Conservation (phyloP, 495 filamentous ascomycete genomes). For the Sabuloglossum arenarium region DNA sequence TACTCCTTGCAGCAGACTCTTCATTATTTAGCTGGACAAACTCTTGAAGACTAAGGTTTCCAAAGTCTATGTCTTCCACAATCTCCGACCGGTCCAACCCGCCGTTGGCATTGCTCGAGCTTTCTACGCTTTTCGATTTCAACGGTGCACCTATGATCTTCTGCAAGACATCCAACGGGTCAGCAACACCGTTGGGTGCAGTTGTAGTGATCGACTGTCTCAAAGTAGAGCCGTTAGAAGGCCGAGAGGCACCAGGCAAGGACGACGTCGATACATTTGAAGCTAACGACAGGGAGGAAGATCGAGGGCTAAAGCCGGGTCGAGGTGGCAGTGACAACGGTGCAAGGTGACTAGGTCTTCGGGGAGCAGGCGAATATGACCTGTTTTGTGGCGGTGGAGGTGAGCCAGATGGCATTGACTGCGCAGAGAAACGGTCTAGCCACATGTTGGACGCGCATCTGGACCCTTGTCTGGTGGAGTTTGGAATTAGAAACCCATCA, state of each 20-base stretch:
- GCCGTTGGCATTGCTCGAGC: neutral
- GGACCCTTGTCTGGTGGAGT: neutral
- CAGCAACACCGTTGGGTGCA: slow-evolving; percentile 31
- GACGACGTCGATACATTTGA: slow-evolving; percentile 53
- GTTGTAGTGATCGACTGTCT: slow-evolving; percentile 30
- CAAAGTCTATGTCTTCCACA: slow-evolving; percentile 57
- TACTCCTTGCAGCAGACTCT: slow-evolving; percentile 17
- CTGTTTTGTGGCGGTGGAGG: slow-evolving; percentile 35
- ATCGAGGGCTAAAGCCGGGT: slow-evolving; percentile 37
- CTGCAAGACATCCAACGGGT: slow-evolving; percentile 55
- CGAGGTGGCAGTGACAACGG: slow-evolving; percentile 33
- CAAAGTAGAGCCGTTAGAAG: slow-evolving; percentile 42
- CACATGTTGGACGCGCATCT: slow-evolving; percentile 34
- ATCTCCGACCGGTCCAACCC: slow-evolving; percentile 22
- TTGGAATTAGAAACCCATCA: neutral
- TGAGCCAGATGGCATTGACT: slow-evolving; percentile 41
- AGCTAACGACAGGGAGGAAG: slow-evolving; percentile 41
- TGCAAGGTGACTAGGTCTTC: slow-evolving; percentile 35
- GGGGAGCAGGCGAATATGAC: slow-evolving; percentile 48
- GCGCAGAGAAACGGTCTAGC: slow-evolving; percentile 67
- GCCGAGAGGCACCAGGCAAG: slow-evolving; percentile 35
- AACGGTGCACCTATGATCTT: slow-evolving; percentile 40
- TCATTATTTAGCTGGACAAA: slow-evolving; percentile 29
- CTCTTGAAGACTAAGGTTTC: slow-evolving; percentile 48
- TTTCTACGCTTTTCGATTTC: slow-evolving; percentile 15